Evolutionary conservation across 2,329 filamentous ascomycete species (phyloP).

Genomic region (Penicillium sp.): DNA sequence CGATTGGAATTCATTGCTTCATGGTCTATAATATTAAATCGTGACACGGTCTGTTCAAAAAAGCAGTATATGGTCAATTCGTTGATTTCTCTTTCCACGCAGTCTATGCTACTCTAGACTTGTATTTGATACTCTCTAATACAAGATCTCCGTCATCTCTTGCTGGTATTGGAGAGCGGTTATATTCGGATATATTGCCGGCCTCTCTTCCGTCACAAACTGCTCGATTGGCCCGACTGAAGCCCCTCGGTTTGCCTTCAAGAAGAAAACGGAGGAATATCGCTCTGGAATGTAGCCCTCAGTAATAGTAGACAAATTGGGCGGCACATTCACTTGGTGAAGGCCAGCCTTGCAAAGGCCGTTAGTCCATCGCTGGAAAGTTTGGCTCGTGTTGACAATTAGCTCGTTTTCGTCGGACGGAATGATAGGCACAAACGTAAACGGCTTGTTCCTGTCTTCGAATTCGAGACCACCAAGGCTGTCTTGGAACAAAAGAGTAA

Average conservation of each 20-base stretch:
- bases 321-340: constrained; percentile 1
- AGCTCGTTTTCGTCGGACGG: not conserved
- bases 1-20: no score
- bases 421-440: not conserved
- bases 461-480: constrained; percentile 57
- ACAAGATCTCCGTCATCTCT: not conserved
- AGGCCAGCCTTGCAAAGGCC: not conserved
- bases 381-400: constrained; percentile 1
- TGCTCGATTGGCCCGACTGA: constrained; percentile 1
- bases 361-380: constrained; percentile 2
- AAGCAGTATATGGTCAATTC: not conserved
- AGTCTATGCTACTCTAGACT: not conserved
- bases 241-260: not conserved
- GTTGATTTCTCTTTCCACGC: not conserved
- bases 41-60: not conserved
- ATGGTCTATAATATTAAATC: no score
- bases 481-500: constrained; percentile 57
- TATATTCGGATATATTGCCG: not conserved
- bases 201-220: constrained; percentile 1
- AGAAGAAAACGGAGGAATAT: not conserved
- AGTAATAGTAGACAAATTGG: not conserved
- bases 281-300: not conserved
- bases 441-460: constrained; percentile 34
- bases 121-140: not conserved
- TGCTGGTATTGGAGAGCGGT: constrained; percentile 1